These are phyloP conservation scores for Phyllosticta capitalensis DNA, from an alignment of 2,329 filamentous ascomycete species.

Conservation along the genomic window DNA sequence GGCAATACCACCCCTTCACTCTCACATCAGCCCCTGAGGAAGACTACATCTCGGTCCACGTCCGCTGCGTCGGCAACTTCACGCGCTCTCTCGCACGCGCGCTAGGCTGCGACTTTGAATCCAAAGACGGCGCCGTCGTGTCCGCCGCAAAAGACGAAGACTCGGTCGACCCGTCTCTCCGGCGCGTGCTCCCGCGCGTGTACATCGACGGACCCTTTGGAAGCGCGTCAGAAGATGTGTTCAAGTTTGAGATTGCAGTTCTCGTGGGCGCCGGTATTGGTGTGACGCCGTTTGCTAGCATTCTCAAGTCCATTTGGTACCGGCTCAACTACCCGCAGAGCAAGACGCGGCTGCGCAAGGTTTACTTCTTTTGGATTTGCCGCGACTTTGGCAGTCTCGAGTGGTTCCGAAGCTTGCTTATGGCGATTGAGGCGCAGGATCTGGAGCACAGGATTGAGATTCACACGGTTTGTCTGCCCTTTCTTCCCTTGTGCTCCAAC, in stretches of 20 bases:
- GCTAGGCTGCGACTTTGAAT: constrained; percentile 66
- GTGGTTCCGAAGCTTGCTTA: constrained; percentile 76
- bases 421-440: constrained; percentile 81
- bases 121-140: constrained; percentile 52
- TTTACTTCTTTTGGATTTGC: constrained; percentile 92
- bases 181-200: constrained; percentile 65
- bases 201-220: constrained; percentile 82
- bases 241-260: constrained; percentile 52
- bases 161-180: constrained; percentile 60
- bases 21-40: constrained; percentile 81
- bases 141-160: constrained; percentile 51
- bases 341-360: constrained; percentile 70
- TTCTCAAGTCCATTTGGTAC: constrained; percentile 81
- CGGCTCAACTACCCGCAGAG: constrained; percentile 79
- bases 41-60: constrained; percentile 81
- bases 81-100: constrained; percentile 59
- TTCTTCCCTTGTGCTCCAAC: not conserved
- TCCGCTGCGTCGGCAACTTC: constrained; percentile 76
- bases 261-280: constrained; percentile 43
- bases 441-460: constrained; percentile 78
- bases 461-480: constrained; percentile 48
- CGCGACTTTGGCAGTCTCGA: constrained; percentile 81
- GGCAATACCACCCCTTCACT: constrained; percentile 85
- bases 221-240: constrained; percentile 78
- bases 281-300: constrained; percentile 44